Conservation (phyloP, 2,329 filamentous ascomycete species). For the Ophiostoma triangulosporum region DNA sequence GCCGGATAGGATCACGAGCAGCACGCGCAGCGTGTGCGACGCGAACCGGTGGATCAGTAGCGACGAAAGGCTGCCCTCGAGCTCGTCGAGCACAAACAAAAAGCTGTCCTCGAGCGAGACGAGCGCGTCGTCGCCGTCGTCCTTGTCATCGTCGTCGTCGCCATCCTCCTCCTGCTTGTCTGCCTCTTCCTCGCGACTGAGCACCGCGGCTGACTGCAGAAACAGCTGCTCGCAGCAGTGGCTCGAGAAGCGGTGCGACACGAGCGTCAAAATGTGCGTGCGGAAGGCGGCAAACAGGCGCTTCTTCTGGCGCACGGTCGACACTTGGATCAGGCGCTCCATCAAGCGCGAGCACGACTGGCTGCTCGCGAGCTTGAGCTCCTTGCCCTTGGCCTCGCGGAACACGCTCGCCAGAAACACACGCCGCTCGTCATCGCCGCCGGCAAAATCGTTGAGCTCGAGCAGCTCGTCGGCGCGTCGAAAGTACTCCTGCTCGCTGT, state of each 20-base stretch:
- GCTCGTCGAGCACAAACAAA: conserved; percentile 67
- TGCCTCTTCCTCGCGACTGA: conserved; percentile 25
- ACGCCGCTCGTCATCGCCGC: conserved; percentile 53
- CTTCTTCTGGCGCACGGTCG: conserved; percentile 69
- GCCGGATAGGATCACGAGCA: conserved; percentile 76
- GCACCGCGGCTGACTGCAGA: conserved; percentile 54
- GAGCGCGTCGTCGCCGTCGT: conserved; percentile 33
- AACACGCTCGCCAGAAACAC: conserved; percentile 72
- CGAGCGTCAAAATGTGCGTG: conserved; percentile 74
- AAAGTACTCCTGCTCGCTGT: conserved; percentile 94
- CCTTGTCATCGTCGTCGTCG: conserved; percentile 23
- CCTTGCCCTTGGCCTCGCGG: conserved; percentile 76
- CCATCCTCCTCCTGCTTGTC: conserved; percentile 28
- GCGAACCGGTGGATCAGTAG: conserved; percentile 80
- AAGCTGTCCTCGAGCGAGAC: conserved; percentile 75
- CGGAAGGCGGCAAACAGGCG: conserved; percentile 72
- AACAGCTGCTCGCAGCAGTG: conserved; percentile 96
- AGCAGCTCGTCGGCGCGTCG: conserved; percentile 78
- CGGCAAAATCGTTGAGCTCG: conserved; percentile 72
- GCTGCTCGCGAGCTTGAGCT: conserved; percentile 89
- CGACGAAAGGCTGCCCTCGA: conserved; percentile 73
- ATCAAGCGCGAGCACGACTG: conserved; percentile 89
- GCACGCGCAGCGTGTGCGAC: conserved; percentile 76
- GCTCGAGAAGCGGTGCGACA: conserved; percentile 91
- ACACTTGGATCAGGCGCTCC: conserved; percentile 79